Evolutionary conservation across 345 rosid genomes (phyloP).

Genomic region (Aquilaria yunnanensis): DNA sequence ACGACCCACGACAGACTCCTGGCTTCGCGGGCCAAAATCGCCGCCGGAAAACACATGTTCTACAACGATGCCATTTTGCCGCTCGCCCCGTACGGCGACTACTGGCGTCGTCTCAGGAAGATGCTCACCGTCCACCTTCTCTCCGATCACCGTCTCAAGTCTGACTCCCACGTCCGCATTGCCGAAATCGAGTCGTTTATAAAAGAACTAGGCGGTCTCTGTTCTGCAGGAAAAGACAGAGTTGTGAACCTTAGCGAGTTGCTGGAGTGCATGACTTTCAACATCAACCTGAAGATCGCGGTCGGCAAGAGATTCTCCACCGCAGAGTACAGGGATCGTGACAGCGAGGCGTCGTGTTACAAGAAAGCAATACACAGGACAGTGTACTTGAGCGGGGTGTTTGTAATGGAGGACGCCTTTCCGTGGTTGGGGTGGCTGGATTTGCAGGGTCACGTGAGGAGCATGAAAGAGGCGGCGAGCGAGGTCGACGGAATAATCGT

Average conservation of each 20-base stretch:
- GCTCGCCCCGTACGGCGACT: slow-evolving; percentile 52
- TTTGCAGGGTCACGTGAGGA: slow-evolving; percentile 3
- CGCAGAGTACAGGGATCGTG: slow-evolving; percentile 11
- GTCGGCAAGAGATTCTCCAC: slow-evolving; percentile 41
- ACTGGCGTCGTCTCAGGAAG: slow-evolving; percentile 65
- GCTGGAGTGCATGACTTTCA: slow-evolving; percentile 44
- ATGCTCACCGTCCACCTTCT: slow-evolving; percentile 48
- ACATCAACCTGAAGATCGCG: slow-evolving; percentile 40
- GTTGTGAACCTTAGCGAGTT: slow-evolving; percentile 29
- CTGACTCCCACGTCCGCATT: slow-evolving; percentile 33
- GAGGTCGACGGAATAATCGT: slow-evolving; percentile 38
- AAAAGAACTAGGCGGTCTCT: slow-evolving; percentile 28
- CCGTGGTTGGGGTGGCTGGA: neutral
- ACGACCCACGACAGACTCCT: slow-evolving; percentile 44
- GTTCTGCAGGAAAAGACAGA: neutral
- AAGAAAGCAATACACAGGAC: slow-evolving; percentile 35
- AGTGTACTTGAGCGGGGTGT: slow-evolving; percentile 28
- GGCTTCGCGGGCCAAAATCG: slow-evolving; percentile 47
- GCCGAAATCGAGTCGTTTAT: slow-evolving; percentile 36
- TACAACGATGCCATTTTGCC: slow-evolving; percentile 45
- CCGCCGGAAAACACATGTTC: slow-evolving; percentile 46
- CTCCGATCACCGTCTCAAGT: slow-evolving; percentile 38
- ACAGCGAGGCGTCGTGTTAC: slow-evolving; percentile 40
- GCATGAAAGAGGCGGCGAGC: slow-evolving; percentile 44
- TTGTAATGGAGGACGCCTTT: slow-evolving; percentile 35